These are phyloP conservation scores for Fusarium gaditjirri DNA, from an alignment of 2,329 filamentous ascomycete species.

Conservation along the genomic window DNA sequence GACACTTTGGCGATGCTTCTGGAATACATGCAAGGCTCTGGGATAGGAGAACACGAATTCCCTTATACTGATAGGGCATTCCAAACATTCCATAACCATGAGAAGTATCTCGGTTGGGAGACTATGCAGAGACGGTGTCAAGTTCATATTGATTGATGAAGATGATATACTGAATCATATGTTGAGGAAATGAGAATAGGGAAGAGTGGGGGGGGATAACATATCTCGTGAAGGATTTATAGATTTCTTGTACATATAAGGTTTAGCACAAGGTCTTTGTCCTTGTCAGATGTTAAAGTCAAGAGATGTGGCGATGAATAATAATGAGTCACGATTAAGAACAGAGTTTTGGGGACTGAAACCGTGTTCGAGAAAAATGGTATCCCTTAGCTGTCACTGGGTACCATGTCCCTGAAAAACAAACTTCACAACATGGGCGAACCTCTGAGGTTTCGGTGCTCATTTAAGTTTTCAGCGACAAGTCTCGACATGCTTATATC, in stretches of 20 bases:
- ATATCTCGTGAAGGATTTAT: not conserved
- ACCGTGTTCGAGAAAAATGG: not conserved
- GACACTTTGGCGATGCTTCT: not conserved
- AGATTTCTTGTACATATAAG: rapidly evolving
- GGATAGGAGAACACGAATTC: rapidly evolving
- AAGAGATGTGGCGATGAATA: rapidly evolving
- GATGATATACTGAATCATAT: rapidly evolving
- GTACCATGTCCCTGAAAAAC: rapidly evolving
- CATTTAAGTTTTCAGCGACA: no score
- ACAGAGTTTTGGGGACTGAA: not conserved
- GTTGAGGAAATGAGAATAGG: not conserved
- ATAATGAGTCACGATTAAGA: not conserved
- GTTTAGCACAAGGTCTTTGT: not conserved
- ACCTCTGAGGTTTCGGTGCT: not conserved
- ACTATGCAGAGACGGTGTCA: not conserved
- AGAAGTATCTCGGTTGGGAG: not conserved
- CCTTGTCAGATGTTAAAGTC: not conserved
- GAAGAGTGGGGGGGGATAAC: not conserved
- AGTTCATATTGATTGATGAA: not conserved
- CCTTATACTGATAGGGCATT: not conserved
- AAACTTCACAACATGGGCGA: not conserved
- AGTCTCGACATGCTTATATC: not conserved
- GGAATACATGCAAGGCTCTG: not conserved
- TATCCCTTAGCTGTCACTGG: not conserved
- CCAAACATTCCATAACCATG: not conserved